Conservation (phyloP, 1,139 yeast genomes). For the Geotrichum klebahnii region DNA sequence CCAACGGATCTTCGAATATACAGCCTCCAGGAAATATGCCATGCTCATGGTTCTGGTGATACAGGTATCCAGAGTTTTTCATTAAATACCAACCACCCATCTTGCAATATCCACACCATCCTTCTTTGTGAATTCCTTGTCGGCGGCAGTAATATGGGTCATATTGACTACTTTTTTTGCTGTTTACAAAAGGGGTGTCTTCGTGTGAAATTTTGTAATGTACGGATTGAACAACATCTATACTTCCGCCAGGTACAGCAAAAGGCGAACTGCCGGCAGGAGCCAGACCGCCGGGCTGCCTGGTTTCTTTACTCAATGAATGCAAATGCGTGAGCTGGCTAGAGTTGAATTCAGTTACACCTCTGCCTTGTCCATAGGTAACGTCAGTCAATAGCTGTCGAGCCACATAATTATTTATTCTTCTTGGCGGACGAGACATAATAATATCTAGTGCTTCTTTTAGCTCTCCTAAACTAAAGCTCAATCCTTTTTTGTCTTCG, state of each 20-base stretch:
- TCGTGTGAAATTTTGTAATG: slow-evolving; percentile 5
- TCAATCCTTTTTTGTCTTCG: slow-evolving; percentile 28
- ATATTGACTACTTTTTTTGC: slow-evolving; percentile 27
- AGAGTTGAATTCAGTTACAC: slow-evolving; percentile 30
- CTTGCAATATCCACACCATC: slow-evolving; percentile 34
- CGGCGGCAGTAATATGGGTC: slow-evolving; percentile 31
- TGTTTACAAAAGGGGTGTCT: slow-evolving; percentile 25
- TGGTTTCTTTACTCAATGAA: slow-evolving; percentile 25
- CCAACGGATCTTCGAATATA: slow-evolving; percentile 33
- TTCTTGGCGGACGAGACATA: slow-evolving; percentile 30
- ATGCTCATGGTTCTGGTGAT: slow-evolving; percentile 35
- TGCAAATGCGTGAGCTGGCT: slow-evolving; percentile 23
- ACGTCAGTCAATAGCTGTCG: slow-evolving; percentile 30
- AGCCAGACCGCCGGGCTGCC: slow-evolving; percentile 21
- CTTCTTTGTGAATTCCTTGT: slow-evolving; percentile 28
- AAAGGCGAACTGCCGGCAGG: slow-evolving; percentile 23
- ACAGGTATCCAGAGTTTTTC: slow-evolving; percentile 34
- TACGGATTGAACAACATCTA: slow-evolving; percentile 1
- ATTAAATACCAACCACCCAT: slow-evolving; percentile 30
- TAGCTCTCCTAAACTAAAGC: slow-evolving; percentile 29
- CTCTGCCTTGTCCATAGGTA: slow-evolving; percentile 29
- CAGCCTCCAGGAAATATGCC: slow-evolving; percentile 34
- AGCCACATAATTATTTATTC: slow-evolving; percentile 30
- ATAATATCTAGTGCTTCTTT: slow-evolving; percentile 28
- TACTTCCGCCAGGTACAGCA: slow-evolving; percentile 3